Base-by-base conservation (phyloP, 371 early-diverging fungal species). In the Rhizopus delemar region DNA sequence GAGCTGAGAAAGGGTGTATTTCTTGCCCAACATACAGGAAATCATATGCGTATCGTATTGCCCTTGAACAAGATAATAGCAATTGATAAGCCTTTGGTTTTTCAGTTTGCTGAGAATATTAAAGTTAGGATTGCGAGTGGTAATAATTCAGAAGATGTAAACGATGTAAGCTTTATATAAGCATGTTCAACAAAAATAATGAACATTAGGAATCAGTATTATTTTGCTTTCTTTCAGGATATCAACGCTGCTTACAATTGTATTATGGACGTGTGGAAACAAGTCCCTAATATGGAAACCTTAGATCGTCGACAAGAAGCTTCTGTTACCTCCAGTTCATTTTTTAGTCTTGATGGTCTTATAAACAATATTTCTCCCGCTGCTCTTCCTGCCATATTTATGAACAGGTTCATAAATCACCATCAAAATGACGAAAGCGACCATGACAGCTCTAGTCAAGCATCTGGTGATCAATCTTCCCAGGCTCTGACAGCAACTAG, bases 171-270 rank as follows among this genome's bases (percentile, higher is more conserved):
- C 9, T 39, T 2, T 39, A 39, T 39, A 39, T 12, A 39, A 39
- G 12, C 39, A 59, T 70, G 8, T 22, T 22, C 22, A 83, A 83
- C 41, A 83, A 83, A 65, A 74, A 71, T 61, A 45, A 31, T 12
- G 22, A 12, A 9, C 39, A 9, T 12, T 22, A 22, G 22, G 22
- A 22, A 22, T 22, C 22, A 86, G 87, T 89, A 88, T 46, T 85
- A 80, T 49, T 90, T 89, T 69, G 77, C 87, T 0, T 89, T 84
- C 61, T 88, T 87, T 49, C 71, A 70, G 6, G 53, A 68, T 57
- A 60, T 63, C 22, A 56, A 68, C 7, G 31, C 33, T 5, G 68
- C 56, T 9, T 63, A 56, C 53, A 31, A 36, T 22, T 41, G 46
- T 33, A 63, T 63, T n/a, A 41, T 46, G 0, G 33, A 39, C 5